Conservation (phyloP, 768 basidiomycete genomes). For the Nidularia sp. region DNA sequence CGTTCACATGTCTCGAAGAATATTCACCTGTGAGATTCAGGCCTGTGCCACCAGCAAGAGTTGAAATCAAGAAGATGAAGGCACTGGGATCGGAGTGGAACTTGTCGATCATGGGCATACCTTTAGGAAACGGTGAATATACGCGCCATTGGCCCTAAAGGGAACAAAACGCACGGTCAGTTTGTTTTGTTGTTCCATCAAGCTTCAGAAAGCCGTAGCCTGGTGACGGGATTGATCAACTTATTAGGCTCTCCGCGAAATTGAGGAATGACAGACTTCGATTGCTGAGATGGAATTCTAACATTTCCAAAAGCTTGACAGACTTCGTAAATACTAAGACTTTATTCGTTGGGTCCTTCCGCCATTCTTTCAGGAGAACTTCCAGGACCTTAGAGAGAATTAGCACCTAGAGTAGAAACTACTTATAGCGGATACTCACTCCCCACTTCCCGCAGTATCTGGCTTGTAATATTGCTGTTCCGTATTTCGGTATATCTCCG, state of each 20-base stretch:
- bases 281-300: conserved; percentile 68
- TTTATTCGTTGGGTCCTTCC: conserved; percentile 68
- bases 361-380: conserved; percentile 61
- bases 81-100: conserved; percentile 74
- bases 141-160: not conserved
- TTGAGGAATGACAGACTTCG: conserved; percentile 31
- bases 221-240: conserved; percentile 10
- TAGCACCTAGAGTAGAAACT: not conserved
- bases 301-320: conserved; percentile 83
- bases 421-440: conserved; percentile 35
- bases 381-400: conserved; percentile 52
- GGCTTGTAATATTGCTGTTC: conserved; percentile 56
- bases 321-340: conserved; percentile 93
- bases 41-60: conserved; percentile 87
- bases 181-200: conserved; percentile 71
- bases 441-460: conserved; percentile 83
- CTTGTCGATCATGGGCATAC: conserved; percentile 82
- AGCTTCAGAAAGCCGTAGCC: conserved; percentile 66
- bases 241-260: no score
- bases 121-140: conserved; percentile 27
- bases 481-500: conserved; percentile 52
- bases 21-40: conserved; percentile 67
- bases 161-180: conserved; percentile 49
- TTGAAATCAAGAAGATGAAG: conserved; percentile 86
- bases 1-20: not conserved